Percentiles rank a stretch among this genome's conserved stretches.
phyloP scores from a whole-genome alignment of 345 rosid genomes.

The Dovyalis caffra region DNA sequence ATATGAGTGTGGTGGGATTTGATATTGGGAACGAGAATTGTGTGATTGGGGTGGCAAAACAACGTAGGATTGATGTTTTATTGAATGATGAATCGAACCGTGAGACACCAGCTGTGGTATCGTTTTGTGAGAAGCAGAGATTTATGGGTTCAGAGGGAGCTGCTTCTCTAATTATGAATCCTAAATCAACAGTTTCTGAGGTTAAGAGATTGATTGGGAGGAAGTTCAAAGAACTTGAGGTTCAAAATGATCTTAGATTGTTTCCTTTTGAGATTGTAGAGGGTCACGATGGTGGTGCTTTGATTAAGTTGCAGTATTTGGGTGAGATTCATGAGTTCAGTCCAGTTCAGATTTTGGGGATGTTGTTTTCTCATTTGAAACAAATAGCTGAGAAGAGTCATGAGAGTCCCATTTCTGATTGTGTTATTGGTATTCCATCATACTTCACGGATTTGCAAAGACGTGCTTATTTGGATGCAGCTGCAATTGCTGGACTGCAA shows the following conservation, averaged over 20 bases:
- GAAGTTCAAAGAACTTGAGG: slow-evolving; percentile 44
- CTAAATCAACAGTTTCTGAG: slow-evolving; percentile 69
- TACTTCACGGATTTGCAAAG: slow-evolving; percentile 60
- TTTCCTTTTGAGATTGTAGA: slow-evolving; percentile 52
- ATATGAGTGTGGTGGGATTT: slow-evolving; percentile 30
- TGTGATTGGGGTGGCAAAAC: slow-evolving; percentile 19
- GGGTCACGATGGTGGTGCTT: slow-evolving; percentile 49
- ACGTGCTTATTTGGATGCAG: slow-evolving; percentile 61
- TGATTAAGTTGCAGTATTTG: slow-evolving; percentile 43
- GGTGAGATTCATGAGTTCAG: slow-evolving; percentile 49
- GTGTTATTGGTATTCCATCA: slow-evolving; percentile 65
- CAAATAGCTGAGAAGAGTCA: slow-evolving; percentile 51
- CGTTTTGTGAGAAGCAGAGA: slow-evolving; percentile 83
- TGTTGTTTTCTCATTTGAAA: slow-evolving; percentile 69
- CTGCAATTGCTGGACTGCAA: slow-evolving; percentile 57
- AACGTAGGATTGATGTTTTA: slow-evolving; percentile 25
- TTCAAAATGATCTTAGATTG: slow-evolving; percentile 51
- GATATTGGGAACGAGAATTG: slow-evolving; percentile 28
- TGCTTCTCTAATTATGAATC: slow-evolving; percentile 72
- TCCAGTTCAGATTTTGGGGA: slow-evolving; percentile 56
- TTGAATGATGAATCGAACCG: slow-evolving; percentile 31
- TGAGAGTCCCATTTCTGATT: slow-evolving; percentile 44
- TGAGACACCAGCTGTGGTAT: slow-evolving; percentile 66
- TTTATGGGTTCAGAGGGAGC: slow-evolving; percentile 80
- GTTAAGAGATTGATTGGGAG: slow-evolving; percentile 63